A percentile compares a stretch with the other conserved stretches of the same genome.
Conservation (phyloP, 441 rosid genomes). For the Macaranga tanarius region DNA sequence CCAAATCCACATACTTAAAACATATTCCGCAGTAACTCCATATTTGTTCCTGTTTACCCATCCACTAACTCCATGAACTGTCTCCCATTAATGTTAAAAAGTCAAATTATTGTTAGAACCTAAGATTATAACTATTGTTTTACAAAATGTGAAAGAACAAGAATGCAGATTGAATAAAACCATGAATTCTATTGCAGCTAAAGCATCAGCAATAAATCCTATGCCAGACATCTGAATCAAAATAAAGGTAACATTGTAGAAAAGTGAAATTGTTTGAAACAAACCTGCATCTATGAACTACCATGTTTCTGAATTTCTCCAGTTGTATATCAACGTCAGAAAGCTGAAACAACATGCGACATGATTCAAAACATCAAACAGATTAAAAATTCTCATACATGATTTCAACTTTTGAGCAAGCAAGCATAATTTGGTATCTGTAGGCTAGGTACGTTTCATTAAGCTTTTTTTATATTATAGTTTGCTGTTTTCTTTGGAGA, state of each 20-base stretch:
- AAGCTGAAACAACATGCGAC: slow-evolving; percentile 49
- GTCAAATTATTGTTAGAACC: not conserved
- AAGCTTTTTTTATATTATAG: not conserved
- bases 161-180: not conserved
- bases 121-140: no score
- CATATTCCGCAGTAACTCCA: not conserved
- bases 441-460: not conserved
- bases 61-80: not conserved
- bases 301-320: slow-evolving; percentile 66
- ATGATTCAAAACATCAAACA: not conserved
- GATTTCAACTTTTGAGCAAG: not conserved
- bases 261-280: slow-evolving; percentile 17
- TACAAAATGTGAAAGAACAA: not conserved
- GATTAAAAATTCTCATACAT: not conserved
- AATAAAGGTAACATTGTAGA: not conserved
- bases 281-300: slow-evolving; percentile 78
- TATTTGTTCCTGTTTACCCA: not conserved
- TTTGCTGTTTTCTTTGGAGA: not conserved
- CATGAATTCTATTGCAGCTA: not conserved
- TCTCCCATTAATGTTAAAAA: not conserved
- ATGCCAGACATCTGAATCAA: not conserved
- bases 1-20: not conserved
- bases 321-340: slow-evolving; percentile 57
- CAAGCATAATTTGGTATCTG: not conserved
- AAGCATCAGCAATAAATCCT: not conserved